These are phyloP conservation scores for Fusarium albidum DNA, from an alignment of 2,329 filamentous ascomycete species.

Conservation along the genomic window DNA sequence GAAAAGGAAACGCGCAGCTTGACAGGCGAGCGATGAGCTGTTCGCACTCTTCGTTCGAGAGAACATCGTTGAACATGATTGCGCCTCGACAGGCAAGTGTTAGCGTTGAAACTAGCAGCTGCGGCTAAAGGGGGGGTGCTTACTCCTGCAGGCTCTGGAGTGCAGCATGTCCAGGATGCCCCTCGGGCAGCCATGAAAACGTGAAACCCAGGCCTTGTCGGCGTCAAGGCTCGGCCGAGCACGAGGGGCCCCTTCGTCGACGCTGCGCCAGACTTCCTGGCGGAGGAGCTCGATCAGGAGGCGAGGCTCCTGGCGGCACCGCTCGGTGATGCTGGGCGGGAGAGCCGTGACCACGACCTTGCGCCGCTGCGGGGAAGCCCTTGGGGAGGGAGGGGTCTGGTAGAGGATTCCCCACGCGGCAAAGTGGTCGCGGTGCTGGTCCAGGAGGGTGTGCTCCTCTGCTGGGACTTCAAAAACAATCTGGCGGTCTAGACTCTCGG, in stretches of 20 bases:
- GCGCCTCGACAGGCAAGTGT: slow-evolving; percentile 54
- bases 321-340: slow-evolving; percentile 76
- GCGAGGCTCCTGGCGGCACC: slow-evolving; percentile 76
- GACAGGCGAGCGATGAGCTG: slow-evolving; percentile 65
- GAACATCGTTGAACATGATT: slow-evolving; percentile 84
- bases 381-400: slow-evolving; percentile 46
- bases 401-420: slow-evolving; percentile 78
- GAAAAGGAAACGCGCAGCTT: slow-evolving; percentile 76
- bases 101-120: background rate
- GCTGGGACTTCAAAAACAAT: slow-evolving; percentile 71
- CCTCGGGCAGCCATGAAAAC: slow-evolving; percentile 74
- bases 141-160: slow-evolving; percentile 77
- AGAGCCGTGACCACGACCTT: slow-evolving; percentile 64
- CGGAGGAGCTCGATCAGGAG: slow-evolving; percentile 79
- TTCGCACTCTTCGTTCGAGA: slow-evolving; percentile 66
- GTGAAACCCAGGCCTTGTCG: slow-evolving; percentile 62
- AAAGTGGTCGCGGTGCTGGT: slow-evolving; percentile 64
- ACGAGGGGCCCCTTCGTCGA: slow-evolving; percentile 51
- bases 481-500: slow-evolving; percentile 56
- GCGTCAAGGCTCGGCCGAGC: slow-evolving; percentile 1
- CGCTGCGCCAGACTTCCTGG: slow-evolving; percentile 74
- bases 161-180: slow-evolving; percentile 80
- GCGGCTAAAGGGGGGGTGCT: slow-evolving; percentile 18
- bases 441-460: slow-evolving; percentile 68
- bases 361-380: background rate